phyloP scores from a whole-genome alignment of 352 stramenopile genomes.

The Pythium aquatile region DNA sequence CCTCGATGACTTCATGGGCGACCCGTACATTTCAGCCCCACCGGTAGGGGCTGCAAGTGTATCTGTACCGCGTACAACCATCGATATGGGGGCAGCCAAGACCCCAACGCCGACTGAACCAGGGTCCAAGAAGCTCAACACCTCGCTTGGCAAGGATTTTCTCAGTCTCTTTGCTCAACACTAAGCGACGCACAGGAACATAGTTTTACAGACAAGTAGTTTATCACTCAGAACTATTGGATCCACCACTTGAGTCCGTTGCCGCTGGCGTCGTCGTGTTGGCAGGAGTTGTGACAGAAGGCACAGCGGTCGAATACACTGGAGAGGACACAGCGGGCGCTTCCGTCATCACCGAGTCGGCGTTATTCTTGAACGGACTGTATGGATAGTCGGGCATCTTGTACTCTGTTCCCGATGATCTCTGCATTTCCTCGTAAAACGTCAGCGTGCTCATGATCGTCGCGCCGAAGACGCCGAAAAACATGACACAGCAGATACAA shows the following conservation, averaged over 20 bases:
- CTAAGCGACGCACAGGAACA: conserved; percentile 14
- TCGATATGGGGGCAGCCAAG: no score
- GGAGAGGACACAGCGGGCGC: neutral
- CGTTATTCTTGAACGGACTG: neutral
- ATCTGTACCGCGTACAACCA: no score
- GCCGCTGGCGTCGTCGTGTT: neutral
- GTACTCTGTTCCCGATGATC: neutral
- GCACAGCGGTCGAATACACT: neutral
- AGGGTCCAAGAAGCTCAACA: conserved; percentile 38
- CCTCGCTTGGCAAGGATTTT: conserved; percentile 74
- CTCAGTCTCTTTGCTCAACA: conserved; percentile 79
- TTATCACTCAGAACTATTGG: neutral
- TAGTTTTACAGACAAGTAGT: no score
- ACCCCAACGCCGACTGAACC: neutral
- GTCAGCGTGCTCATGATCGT: conserved; percentile 80
- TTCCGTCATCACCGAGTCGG: neutral
- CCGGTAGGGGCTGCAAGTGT: no score
- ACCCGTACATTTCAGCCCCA: conserved; percentile 18
- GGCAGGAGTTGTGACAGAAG: neutral
- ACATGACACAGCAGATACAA: conserved; percentile 58
- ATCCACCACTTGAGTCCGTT: neutral
- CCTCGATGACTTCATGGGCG: conserved; percentile 66
- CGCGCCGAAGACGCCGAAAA: conserved; percentile 63
- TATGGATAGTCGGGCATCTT: conserved; percentile 21
- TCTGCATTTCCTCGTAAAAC: conserved; percentile 45